Base-by-base conservation (phyloP, 306 rosid genomes). In the Amphicarpaea edgeworthii region DNA sequence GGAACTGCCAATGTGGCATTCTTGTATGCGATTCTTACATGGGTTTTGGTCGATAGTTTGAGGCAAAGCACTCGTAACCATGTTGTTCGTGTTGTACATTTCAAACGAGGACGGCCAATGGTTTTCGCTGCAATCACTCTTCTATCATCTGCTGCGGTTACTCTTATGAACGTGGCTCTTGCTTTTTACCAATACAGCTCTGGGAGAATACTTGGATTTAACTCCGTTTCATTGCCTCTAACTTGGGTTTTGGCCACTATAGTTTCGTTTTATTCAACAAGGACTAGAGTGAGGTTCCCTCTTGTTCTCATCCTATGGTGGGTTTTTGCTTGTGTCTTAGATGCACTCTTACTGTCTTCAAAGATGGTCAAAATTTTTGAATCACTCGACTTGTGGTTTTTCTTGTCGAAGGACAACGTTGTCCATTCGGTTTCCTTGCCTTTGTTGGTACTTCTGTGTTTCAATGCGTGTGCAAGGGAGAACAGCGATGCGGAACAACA, bases 231-330 rank as follows among this genome's bases (percentile, higher is more conserved):
- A 3, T 82, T 82, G 7, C 69, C 84, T 78, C 20, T 87, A 3
- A 87, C 91, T 0, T 92, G 98, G 98, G 65, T 73, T 72, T 79
- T 92, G 23, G 89, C 96, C 5, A 77, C 95, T 4, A 2, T 70
- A 0, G 84, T 88, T 62, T 71, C 90, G 3, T 14, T 84, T 0
- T 87, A 81, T 66, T 85, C 92, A 11, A 37, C 72, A 73, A 83
- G 57, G 49, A 75, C 75, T 62, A 72, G n/a, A 24, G 43, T 66
- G 7, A 21, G 14, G 32, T 28, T 28, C 86, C 96, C 97, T 6
- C 71, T 77, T 74, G 86, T 90, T 19, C 86, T 92, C 1, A 60
- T 72, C 49, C 58, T 87, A 1, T 94, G 98, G 98, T 94, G 97
- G 98, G 42, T 77, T 4, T 82, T 81, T 38, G 72, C 89, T 60